Evolutionary conservation across 2,329 filamentous ascomycete species (phyloP).

Genomic region (Conoideocrella luteorostrata): DNA sequence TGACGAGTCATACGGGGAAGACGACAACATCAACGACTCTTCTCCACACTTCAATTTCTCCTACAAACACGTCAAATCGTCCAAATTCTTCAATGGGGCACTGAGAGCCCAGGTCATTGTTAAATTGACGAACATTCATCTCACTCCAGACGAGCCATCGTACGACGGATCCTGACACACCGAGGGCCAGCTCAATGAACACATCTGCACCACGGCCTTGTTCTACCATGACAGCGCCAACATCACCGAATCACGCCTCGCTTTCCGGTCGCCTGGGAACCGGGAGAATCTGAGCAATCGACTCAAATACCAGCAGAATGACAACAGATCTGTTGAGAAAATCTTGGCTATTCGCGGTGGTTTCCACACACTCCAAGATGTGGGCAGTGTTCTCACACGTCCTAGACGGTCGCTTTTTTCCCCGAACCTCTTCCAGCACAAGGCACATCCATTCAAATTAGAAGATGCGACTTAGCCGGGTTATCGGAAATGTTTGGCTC

Average conservation of each 20-base stretch:
- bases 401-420: constrained; percentile 48
- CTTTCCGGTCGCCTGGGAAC: constrained; percentile 40
- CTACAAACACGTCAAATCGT: constrained; percentile 10
- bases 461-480: constrained; percentile 45
- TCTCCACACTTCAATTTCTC: constrained; percentile 5
- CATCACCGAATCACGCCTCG: constrained; percentile 44
- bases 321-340: constrained; percentile 26
- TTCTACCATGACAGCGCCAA: constrained; percentile 59
- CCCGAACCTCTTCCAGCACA: constrained; percentile 48
- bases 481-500: constrained; percentile 51
- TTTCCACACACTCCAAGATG: constrained; percentile 21
- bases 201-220: constrained; percentile 56
- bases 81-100: constrained; percentile 22
- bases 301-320: constrained; percentile 24
- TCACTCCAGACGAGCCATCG: constrained; percentile 49
- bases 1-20: not conserved
- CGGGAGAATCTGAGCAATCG: constrained; percentile 18
- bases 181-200: constrained; percentile 54
- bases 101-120: constrained; percentile 53
- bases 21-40: not conserved
- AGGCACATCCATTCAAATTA: constrained; percentile 45
- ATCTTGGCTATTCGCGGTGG: constrained; percentile 27
- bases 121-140: constrained; percentile 55
- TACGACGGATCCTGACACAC: constrained; percentile 51
- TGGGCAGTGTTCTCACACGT: constrained; percentile 41